Evolutionary conservation across 257 asterid species (phyloP).

Genomic region (Lycium barbarum): DNA sequence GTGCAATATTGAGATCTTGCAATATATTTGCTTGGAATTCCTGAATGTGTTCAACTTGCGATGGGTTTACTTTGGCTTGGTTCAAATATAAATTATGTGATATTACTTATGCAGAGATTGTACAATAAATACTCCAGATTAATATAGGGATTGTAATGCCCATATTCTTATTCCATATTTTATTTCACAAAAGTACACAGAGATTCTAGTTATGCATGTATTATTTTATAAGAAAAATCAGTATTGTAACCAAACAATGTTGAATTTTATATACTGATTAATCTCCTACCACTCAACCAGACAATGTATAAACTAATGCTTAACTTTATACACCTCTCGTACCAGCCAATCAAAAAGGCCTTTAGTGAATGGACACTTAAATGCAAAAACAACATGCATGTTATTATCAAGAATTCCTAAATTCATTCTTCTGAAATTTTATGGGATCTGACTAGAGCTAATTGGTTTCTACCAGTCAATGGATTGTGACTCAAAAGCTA

Average conservation of each 20-base stretch:
- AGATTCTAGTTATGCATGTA: too few species aligned
- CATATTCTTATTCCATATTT: too few species aligned
- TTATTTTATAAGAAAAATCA: too few species aligned
- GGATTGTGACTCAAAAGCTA: conserved; percentile 68
- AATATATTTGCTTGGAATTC: neutral
- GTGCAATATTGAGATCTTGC: conserved; percentile 11
- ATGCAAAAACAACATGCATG: neutral
- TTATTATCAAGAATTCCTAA: neutral
- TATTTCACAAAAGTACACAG: too few species aligned
- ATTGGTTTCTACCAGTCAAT: conserved; percentile 55
- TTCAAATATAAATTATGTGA: neutral
- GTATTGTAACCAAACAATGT: neutral
- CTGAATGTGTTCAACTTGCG: neutral
- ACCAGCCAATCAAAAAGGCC: neutral
- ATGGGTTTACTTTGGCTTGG: neutral
- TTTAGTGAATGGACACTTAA: neutral
- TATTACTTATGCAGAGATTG: neutral
- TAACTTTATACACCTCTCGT: neutral
- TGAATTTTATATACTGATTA: neutral
- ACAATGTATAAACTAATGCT: neutral
- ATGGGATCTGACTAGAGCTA: conserved; percentile 30
- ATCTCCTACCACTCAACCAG: neutral
- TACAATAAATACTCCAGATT: neutral
- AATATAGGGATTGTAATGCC: neutral
- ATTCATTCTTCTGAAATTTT: conserved; percentile 4